phyloP scores from a whole-genome alignment of 2,329 filamentous ascomycete genomes.

The Rutstroemia sp. region DNA sequence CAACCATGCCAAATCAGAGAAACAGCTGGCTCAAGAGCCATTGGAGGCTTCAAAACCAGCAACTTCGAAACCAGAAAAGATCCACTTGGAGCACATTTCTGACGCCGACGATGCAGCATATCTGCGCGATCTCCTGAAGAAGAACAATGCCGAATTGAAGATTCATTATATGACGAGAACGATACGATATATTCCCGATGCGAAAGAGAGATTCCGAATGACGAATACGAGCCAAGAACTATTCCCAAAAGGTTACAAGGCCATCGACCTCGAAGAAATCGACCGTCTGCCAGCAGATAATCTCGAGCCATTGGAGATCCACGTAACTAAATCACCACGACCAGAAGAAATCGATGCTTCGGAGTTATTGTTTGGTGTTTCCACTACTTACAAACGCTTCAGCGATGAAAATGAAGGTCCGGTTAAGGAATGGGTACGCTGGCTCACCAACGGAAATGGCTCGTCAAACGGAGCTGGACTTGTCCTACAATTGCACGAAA shows the following conservation, averaged over 20 bases:
- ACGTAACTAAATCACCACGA: conserved; percentile 31
- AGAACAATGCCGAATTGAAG: conserved; percentile 21
- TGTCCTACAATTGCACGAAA: conserved; percentile 45
- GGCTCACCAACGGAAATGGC: conserved; percentile 50
- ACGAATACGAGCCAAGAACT: conserved; percentile 23
- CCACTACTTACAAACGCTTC: conserved; percentile 50
- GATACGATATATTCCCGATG: conserved; percentile 25
- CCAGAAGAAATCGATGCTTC: conserved; percentile 46
- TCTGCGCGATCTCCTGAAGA: conserved; percentile 20
- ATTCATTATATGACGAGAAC: conserved; percentile 26
- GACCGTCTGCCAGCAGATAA: conserved; percentile 15
- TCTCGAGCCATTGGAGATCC: conserved; percentile 17
- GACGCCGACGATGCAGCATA: conserved; percentile 17
- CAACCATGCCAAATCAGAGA: background rate
- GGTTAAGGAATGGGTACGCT: conserved; percentile 51
- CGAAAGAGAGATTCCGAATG: conserved; percentile 17
- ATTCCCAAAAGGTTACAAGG: conserved; percentile 21
- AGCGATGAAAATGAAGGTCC: conserved; percentile 40
- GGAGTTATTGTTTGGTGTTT: conserved; percentile 52
- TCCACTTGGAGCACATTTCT: background rate
- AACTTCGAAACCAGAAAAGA: background rate
- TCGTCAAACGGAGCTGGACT: conserved; percentile 50
- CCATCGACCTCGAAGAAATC: conserved; percentile 15
- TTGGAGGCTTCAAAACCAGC: background rate
- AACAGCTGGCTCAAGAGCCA: background rate